Conservation (phyloP, 495 filamentous ascomycete genomes). For the Trichoderma parareesei region DNA sequence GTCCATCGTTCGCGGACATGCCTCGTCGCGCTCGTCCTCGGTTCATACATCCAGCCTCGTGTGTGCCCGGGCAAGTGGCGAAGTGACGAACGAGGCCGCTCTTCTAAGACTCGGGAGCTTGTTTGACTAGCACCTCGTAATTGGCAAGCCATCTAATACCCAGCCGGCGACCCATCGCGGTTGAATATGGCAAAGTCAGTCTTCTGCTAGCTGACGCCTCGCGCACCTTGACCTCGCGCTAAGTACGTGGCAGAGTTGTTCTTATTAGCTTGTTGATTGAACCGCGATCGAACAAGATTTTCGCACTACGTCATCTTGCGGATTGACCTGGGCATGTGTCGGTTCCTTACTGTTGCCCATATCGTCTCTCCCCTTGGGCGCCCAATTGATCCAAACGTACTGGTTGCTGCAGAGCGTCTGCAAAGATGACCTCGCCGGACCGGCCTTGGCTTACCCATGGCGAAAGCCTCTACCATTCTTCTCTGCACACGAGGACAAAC, state of each 20-base stretch:
- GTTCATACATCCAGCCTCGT: neutral
- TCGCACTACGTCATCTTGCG: neutral
- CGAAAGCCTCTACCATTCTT: slow-evolving; percentile 20
- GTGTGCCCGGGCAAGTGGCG: neutral
- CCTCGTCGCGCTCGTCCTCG: neutral
- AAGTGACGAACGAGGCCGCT: neutral
- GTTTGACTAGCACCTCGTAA: neutral
- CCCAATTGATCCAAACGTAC: neutral
- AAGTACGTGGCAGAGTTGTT: neutral
- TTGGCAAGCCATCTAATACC: neutral
- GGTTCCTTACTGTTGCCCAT: neutral
- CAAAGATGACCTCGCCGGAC: neutral
- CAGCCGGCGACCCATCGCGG: neutral
- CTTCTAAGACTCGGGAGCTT: neutral
- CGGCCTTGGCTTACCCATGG: slow-evolving; percentile 16
- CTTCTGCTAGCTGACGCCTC: neutral
- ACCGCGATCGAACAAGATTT: neutral
- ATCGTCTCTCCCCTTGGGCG: neutral
- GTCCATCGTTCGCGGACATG: neutral
- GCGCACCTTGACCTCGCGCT: neutral
- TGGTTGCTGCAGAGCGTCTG: neutral
- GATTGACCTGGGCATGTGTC: neutral
- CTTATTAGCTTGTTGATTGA: too few species aligned
- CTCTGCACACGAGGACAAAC: slow-evolving; percentile 24
- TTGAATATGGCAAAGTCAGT: neutral